Evolutionary conservation across 73 alveolate species (phyloP), one percentile per base, ranked within the genome.

Genomic region (Breviolum minutum): DNA sequence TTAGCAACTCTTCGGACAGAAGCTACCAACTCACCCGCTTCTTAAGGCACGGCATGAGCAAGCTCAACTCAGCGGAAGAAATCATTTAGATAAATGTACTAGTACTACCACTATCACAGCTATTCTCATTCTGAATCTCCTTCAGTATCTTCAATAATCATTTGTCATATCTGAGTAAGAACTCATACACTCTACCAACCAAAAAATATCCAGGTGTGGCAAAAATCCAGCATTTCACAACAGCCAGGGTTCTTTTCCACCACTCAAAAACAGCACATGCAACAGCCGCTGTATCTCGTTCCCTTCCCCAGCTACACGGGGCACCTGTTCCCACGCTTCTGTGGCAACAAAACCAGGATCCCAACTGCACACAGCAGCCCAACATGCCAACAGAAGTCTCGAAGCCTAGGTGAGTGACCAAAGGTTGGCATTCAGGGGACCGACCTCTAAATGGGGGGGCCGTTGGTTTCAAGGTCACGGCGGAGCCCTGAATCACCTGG

Each of bases 361-460:
- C 95, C 95, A 87, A 32, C 95, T 87, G 83, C 95, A 87, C 68
- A 69, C 83, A 32, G 95, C 95, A 13, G 95, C 95, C 95, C 95
- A 87, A 29, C 95, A 87, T 7, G 95, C 95, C 32, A 87, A n/a
- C 48, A 87, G 82, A 22, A 87, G 66, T 63, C 83, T 81, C 0
- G 95, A 7, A 27, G 95, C 95, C 95, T 87, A 40, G 80, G 30
- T 26, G 29, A 70, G 8, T 9, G 24, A 17, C 80, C 80, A 9
- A 30, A 8, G 80, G 80, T 26, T 9, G 80, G 63, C 86, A 29
- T 29, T n/a, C 30, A 60, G n/a, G 63, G 2, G 27, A 63, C 86
- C 62, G 86, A 26, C 63, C n/a, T 8, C 63, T 20, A n/a, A n/a
- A n/a, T n/a, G n/a, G n/a, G n/a, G n/a, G 69, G 48, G 88, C n/a